Evolutionary conservation across 2,329 filamentous ascomycete genomes (phyloP), one percentile per base, ranked within the genome.

Genomic region (Fusarium sarcochroum): DNA sequence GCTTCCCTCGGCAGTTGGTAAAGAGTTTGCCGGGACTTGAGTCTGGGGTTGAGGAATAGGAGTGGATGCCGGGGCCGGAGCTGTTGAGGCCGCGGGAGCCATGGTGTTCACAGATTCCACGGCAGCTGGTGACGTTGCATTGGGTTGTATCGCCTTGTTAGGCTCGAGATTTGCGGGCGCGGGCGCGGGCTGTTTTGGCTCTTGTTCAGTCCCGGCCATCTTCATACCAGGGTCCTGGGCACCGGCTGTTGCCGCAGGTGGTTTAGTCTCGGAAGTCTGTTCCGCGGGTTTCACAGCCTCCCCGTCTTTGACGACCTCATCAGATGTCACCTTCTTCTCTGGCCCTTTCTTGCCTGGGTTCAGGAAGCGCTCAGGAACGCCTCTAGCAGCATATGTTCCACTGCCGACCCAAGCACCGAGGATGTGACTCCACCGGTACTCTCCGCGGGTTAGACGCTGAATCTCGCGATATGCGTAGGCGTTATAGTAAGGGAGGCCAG

Each of bases 381-480:
- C 94, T 38, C 84, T 85, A 10, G 92, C 92, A 0, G 93, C 88
- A 71, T 80, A 82, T 76, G 82, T 83, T 68, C 82, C 85, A 69
- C 85, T 87, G 1, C 95, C 95, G 6, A 95, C 90, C 87, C 94
- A 99, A 17, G 91, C 92, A 7, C 93, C 94, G 30, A 97, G 80
- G 70, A 96, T 84, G 30, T 84, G 85, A 76, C 94, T 97, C 92
- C 93, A 99, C 59, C 88, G 88, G 77, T 94, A 94, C 44, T 93
- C 89, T 42, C 93, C 91, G 2, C 84, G 86, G 52, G 88, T 81
- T 15, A 97, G 85, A 56, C 90, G 88, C 73, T 93, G 91, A 45
- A 98, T 91, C 77, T 97, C 90, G 72, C 89, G 89, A 80, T 94
- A 98, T 0, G 94, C 94, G 66, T 90, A 87, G 42, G 89, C 83